These are phyloP conservation scores for Odontarrhena argentea DNA, from an alignment of 345 rosid species.

Conservation along the genomic window DNA sequence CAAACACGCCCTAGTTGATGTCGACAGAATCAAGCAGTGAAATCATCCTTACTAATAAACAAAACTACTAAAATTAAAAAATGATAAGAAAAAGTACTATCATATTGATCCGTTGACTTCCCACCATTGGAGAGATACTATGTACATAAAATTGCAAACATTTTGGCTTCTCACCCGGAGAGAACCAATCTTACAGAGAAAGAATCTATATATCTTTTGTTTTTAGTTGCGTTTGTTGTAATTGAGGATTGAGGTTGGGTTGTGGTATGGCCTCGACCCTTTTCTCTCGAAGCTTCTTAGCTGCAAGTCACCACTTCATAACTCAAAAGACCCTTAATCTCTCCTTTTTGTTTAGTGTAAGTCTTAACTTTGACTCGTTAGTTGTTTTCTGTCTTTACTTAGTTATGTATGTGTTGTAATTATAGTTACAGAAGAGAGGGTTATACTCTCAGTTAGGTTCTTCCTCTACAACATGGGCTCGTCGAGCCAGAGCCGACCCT, in stretches of 20 bases:
- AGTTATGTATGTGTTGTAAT: conserved; percentile 12
- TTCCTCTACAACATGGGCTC: conserved; percentile 30
- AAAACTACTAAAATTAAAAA: conserved; percentile 16
- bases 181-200: conserved; percentile 19
- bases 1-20: conserved; percentile 30
- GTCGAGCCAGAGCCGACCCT: conserved; percentile 20
- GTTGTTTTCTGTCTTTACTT: not conserved
- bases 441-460: conserved; percentile 38
- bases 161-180: not conserved
- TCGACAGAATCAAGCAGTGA: conserved; percentile 8
- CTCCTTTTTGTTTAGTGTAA: conserved; percentile 51
- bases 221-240: conserved; percentile 13
- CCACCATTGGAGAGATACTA: no score
- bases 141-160: no score
- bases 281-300: conserved; percentile 48
- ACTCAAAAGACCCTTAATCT: conserved; percentile 41
- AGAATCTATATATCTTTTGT: not conserved
- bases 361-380: conserved; percentile 27
- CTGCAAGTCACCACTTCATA: conserved; percentile 52
- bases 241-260: conserved; percentile 30
- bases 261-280: conserved; percentile 58
- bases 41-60: conserved; percentile 2
- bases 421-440: conserved; percentile 50
- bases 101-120: no score
- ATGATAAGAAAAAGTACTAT: no score